phyloP scores from a whole-genome alignment of 2,329 filamentous ascomycete species.

The Fonsecaea erecta region DNA sequence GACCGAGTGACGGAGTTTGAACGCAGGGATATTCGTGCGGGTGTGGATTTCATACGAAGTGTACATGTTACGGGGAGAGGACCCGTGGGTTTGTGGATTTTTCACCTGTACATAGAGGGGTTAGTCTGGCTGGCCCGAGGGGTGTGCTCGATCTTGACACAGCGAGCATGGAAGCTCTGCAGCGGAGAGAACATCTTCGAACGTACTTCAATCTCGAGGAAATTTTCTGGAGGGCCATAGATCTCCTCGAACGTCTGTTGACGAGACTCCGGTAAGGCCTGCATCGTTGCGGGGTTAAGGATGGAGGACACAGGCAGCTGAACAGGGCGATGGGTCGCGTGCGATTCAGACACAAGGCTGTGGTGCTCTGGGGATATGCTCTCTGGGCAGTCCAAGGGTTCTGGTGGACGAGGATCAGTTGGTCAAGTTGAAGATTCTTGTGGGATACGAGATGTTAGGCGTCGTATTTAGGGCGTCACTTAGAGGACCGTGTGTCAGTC shows the following conservation, averaged over 20 bases:
- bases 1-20: constrained; percentile 87
- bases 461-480: background rate
- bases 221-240: constrained; percentile 97
- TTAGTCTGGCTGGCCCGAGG: background rate
- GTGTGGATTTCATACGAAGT: constrained; percentile 98
- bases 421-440: background rate
- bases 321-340: constrained; percentile 21
- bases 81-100: constrained; percentile 91
- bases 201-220: constrained; percentile 83
- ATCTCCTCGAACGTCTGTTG: constrained; percentile 98
- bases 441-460: background rate
- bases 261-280: constrained; percentile 70
- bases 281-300: constrained; percentile 59
- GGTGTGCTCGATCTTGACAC: background rate
- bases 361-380: background rate
- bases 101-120: constrained; percentile 66
- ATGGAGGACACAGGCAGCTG: constrained; percentile 5
- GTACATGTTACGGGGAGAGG: constrained; percentile 87
- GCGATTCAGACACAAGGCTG: constrained; percentile 1
- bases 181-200: constrained; percentile 1
- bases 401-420: background rate
- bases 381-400: background rate
- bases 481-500: background rate
- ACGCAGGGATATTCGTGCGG: constrained; percentile 97
- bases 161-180: constrained; percentile 9